Evolutionary conservation across 176 grass and related monocot species (phyloP), one percentile per base, ranked within the genome.

Genomic region (Puya raimondii): DNA sequence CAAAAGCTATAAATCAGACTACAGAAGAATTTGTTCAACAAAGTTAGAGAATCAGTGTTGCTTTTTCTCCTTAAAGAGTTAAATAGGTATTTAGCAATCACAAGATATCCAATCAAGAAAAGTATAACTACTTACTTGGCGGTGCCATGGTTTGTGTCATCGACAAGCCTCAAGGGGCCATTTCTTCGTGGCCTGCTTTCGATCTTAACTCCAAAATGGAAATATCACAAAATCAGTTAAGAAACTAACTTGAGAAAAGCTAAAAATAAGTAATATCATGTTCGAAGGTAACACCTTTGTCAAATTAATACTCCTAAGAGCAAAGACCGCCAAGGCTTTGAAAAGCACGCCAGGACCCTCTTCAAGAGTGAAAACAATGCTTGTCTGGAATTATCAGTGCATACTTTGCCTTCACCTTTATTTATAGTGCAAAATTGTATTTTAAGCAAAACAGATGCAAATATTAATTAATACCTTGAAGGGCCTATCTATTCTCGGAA

Each of bases 311-410:
- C 75, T 70, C 13, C 81, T 82, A 51, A 77, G 72, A 76, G 75
- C 76, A 85, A 91, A 91, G 33, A 81, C 79, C 1, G 74, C 78
- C 33, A 87, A 52, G 22, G 85, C 81, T 70, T 82, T 87, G 50
- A 77, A 85, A 66, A 91, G 76, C 54, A 77, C 49, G 14, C 81
- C 79, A 12, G 85, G 72, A 16, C 81, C 75, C 68, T 87, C 81
- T 73, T 87, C 75, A 65, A 91, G 81, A 73, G 78, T 49, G 29
- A 91, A 86, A 18, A 85, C 81, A 17, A 91, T 79, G 50, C 84
- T 85, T 56, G 81, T 86, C 88, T 87, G 53, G 16, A 69, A 75
- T 59, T 9, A 76, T 63, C 49, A 57, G 13, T 18, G 53, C 11
- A 57, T 42, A 16, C 11, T 50, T 11, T 51, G 6, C 9, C 1